Evolutionary conservation across 495 filamentous ascomycete species (phyloP).

Genomic region (Cercophora sp.): DNA sequence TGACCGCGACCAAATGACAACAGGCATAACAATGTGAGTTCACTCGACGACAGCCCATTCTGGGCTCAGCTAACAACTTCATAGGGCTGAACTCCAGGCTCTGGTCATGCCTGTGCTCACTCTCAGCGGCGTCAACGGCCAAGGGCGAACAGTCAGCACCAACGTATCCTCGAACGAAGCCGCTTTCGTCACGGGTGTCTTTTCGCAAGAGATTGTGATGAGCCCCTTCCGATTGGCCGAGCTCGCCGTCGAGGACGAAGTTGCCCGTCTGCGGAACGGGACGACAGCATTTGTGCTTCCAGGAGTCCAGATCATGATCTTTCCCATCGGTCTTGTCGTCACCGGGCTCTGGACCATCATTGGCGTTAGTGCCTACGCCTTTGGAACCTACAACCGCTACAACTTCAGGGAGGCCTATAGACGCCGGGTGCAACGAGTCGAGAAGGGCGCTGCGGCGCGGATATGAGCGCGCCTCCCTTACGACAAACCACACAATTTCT

Average conservation of each 20-base stretch:
- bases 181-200: constrained; percentile 65
- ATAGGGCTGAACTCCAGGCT: constrained; percentile 50
- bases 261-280: constrained; percentile 33
- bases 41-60: no score
- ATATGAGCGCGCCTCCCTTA: constrained; percentile 23
- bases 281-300: constrained; percentile 59
- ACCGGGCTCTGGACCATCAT: constrained; percentile 58
- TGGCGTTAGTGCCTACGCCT: constrained; percentile 53
- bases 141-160: constrained; percentile 48
- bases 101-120: constrained; percentile 62
- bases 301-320: constrained; percentile 61
- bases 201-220: constrained; percentile 47
- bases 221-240: constrained; percentile 40
- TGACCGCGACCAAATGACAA: constrained; percentile 39
- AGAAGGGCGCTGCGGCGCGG: constrained; percentile 31
- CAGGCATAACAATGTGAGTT: constrained; percentile 39
- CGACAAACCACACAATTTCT: no score
- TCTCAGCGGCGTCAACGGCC: constrained; percentile 47
- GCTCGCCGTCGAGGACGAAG: constrained; percentile 33
- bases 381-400: constrained; percentile 59
- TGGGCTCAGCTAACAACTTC: no score
- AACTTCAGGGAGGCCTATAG: constrained; percentile 61
- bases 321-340: constrained; percentile 64
- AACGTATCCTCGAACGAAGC: constrained; percentile 62
- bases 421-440: constrained; percentile 43